Evolutionary conservation across 176 grass and related monocot species (phyloP).

Genomic region (Urochloa ruziziensis): DNA sequence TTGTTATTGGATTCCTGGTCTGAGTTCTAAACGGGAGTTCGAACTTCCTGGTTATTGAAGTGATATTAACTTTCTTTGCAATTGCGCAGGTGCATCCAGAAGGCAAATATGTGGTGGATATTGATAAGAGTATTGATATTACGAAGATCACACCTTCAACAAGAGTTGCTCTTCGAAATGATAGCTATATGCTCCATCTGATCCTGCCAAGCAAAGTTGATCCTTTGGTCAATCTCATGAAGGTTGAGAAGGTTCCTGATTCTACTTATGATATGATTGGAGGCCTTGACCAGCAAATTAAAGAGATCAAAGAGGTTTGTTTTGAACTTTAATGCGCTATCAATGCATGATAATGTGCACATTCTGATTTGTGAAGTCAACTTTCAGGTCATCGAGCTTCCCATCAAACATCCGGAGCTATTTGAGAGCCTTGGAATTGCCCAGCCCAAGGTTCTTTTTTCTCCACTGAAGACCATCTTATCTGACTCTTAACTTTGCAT

Average conservation of each 20-base stretch:
- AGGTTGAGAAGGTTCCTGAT: conserved; percentile 99
- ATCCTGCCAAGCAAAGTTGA: conserved; percentile 96
- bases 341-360: not conserved
- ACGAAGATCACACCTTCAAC: conserved; percentile 97
- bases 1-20: not conserved
- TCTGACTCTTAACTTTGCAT: not conserved
- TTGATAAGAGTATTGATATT: conserved; percentile 97
- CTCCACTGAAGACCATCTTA: not conserved
- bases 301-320: conserved; percentile 98
- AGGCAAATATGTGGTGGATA: conserved; percentile 97
- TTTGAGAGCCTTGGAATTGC: conserved; percentile 99
- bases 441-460: conserved; percentile 81
- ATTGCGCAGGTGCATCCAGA: conserved; percentile 90
- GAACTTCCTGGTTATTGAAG: not conserved
- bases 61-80: conserved; percentile 27
- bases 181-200: conserved; percentile 95
- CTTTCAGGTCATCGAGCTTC: conserved; percentile 96
- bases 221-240: conserved; percentile 98
- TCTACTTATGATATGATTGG: conserved; percentile 99
- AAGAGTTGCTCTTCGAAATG: conserved; percentile 97
- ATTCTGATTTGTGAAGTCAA: conserved; percentile 13
- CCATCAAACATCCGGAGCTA: conserved; percentile 97
- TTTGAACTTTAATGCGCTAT: conserved; percentile 1
- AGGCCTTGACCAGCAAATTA: conserved; percentile 99
- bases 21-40: not conserved